Conservation (phyloP, 176 grass and related monocot species). For the Coix lacrymajobi region DNA sequence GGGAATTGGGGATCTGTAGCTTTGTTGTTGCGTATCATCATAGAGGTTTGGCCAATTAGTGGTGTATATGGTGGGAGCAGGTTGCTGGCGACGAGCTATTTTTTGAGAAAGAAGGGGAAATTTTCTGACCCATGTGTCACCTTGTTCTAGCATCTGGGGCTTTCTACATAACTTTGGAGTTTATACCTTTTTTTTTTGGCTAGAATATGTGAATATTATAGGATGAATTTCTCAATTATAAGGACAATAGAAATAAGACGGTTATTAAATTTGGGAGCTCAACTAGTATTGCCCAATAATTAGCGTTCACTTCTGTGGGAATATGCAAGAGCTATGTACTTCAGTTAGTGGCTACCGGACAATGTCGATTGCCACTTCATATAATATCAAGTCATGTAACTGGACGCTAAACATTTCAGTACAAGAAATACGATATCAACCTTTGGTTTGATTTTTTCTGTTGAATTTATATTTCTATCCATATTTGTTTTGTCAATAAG, state of each 20-base stretch:
- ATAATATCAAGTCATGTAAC: background rate
- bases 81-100: background rate
- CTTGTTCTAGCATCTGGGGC: background rate
- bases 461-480: background rate
- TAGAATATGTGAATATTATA: background rate
- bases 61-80: background rate
- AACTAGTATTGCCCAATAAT: background rate
- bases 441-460: background rate
- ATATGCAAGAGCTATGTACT: background rate
- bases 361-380: background rate
- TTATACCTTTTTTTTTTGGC: background rate
- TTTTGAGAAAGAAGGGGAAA: background rate
- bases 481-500: background rate
- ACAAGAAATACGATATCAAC: background rate
- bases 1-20: background rate
- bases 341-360: background rate
- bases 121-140: background rate
- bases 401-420: background rate
- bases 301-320: background rate
- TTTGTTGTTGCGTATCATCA: background rate
- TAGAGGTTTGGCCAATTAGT: background rate
- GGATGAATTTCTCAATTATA: background rate
- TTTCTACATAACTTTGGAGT: background rate
- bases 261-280: background rate
- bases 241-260: background rate